A percentile compares a stretch with the other conserved stretches of the same genome.
Conservation (phyloP, 2,329 filamentous ascomycete species). For the Hortaea sp. region DNA sequence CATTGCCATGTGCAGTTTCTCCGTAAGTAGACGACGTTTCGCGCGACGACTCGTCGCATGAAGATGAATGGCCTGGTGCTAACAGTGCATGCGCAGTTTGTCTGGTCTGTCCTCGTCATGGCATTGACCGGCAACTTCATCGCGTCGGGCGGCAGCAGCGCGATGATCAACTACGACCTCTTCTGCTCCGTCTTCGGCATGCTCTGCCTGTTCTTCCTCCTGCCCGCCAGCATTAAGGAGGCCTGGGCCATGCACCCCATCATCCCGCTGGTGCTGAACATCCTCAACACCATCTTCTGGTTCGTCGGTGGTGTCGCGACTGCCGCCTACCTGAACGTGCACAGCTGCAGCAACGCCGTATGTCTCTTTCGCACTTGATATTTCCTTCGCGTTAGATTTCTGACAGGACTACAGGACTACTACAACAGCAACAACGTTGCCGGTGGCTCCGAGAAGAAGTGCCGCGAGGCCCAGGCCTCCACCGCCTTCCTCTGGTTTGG, state of each 20-base stretch:
- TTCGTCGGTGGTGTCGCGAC: constrained; percentile 62
- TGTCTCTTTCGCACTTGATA: no score
- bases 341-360: constrained; percentile 56
- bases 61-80: background rate
- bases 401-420: constrained; percentile 22
- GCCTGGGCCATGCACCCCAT: constrained; percentile 41
- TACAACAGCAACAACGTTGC: constrained; percentile 30
- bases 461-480: constrained; percentile 64
- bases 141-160: constrained; percentile 43
- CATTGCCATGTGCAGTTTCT: constrained; percentile 1
- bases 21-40: background rate
- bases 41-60: no score
- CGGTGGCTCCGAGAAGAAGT: constrained; percentile 48
- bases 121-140: constrained; percentile 55
- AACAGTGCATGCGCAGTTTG: constrained; percentile 35
- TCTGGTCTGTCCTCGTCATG: constrained; percentile 51
- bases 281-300: constrained; percentile 54
- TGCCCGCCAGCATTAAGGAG: constrained; percentile 47
- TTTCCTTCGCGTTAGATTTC: constrained; percentile 17
- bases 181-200: constrained; percentile 59
- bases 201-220: constrained; percentile 54
- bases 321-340: constrained; percentile 56
- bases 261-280: constrained; percentile 48
- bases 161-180: constrained; percentile 53
- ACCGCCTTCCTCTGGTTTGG: constrained; percentile 74